Evolutionary conservation across 352 stramenopile species (phyloP).

Genomic region (Phytophthora pluvialis): DNA sequence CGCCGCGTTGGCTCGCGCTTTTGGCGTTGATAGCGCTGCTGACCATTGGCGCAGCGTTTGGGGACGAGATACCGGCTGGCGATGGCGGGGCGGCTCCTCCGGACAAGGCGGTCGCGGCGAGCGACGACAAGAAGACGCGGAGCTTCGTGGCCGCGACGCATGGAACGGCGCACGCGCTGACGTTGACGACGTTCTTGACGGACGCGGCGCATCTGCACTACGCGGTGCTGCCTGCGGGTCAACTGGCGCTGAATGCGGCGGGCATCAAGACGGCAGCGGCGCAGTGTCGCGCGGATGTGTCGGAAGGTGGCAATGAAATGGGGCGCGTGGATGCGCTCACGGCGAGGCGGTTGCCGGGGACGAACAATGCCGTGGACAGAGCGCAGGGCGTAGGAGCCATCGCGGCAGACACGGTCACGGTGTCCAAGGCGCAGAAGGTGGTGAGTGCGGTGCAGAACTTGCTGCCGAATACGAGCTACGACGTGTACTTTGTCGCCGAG

Average conservation of each 20-base stretch:
- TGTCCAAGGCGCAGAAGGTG: slow-evolving; percentile 59
- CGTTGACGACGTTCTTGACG: slow-evolving; percentile 77
- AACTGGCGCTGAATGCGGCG: slow-evolving; percentile 43
- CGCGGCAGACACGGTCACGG: slow-evolving; percentile 50
- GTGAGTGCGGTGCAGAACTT: slow-evolving; percentile 53
- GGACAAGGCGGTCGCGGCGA: background rate
- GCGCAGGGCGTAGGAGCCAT: slow-evolving; percentile 5
- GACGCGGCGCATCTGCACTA: slow-evolving; percentile 79
- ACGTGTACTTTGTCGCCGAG: slow-evolving; percentile 85
- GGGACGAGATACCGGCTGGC: slow-evolving; percentile 5
- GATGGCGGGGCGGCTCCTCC: background rate
- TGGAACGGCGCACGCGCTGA: slow-evolving; percentile 54
- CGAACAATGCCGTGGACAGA: slow-evolving; percentile 12
- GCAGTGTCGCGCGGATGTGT: slow-evolving; percentile 27
- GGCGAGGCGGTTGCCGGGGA: slow-evolving; percentile 1
- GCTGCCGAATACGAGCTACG: slow-evolving; percentile 70
- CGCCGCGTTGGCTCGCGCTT: background rate
- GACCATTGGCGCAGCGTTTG: background rate
- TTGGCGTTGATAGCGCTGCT: slow-evolving; percentile 10
- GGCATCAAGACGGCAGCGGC: slow-evolving; percentile 54
- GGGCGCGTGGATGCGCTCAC: background rate
- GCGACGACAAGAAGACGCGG: slow-evolving; percentile 31
- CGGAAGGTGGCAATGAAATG: background rate
- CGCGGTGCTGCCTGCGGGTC: slow-evolving; percentile 51
- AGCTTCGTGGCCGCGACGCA: slow-evolving; percentile 61